Base-by-base conservation (phyloP, 768 basidiomycete genomes). In the Phanerochaete sordida region DNA sequence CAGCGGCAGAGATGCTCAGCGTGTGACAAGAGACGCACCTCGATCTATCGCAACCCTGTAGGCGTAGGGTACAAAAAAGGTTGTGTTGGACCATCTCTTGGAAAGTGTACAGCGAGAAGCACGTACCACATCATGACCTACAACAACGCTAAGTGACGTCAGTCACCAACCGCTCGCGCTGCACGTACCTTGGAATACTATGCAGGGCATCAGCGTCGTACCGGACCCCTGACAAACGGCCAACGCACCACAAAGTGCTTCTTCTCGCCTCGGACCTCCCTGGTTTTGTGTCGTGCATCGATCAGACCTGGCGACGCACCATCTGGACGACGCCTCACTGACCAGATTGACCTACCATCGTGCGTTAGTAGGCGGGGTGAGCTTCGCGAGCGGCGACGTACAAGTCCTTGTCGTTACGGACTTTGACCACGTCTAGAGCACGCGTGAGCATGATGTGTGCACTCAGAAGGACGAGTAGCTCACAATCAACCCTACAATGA, bases 11-110 rank as follows among this genome's bases (percentile, higher is more conserved):
- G 55, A 23, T 21, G n/a, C 21, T 15, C 55, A 19, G 2, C 11
- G 8, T 0, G 37, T 28, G 13, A 43, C 4, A 13, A 39, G 54
- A 3, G n/a, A 56, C 68, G 26, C 64, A 78, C 95, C 95, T 78
- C 96, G 80, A 66, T 98, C 95, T 57, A 98, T 85, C 0, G 95
- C 95, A 49, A 98, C 95, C 95, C 93, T 93, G 61, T 13, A 39
- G 52, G 44, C 60, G 55, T 43, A 7, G 35, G 27, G 19, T 45
- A 19, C 39, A 19, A 11, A 43, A 4, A 43, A 19, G 8, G 4
- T 4, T 19, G 39, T 11, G 39, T 43, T 16, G 39, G 31, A 39
- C 44, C 24, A 48, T 11, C 45, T 30, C 16, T 12, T 45, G 48
- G 19, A 13, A 54, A 30, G 35, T 31, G 24, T 37, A 33, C 16